Conservation (phyloP, 441 rosid species). For the Pelargonium citronellum region DNA sequence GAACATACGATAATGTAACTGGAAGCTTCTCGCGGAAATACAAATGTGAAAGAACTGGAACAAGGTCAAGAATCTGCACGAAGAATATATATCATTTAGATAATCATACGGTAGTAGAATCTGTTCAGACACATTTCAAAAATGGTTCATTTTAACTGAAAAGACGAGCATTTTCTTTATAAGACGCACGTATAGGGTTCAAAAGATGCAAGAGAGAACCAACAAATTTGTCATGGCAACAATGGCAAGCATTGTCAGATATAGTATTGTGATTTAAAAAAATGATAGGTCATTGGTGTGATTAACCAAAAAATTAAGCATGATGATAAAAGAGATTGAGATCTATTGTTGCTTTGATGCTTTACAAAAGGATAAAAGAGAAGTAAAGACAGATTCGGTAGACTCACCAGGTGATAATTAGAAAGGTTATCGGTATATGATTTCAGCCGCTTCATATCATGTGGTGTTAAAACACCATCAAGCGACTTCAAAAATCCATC, state of each 20-base stretch:
- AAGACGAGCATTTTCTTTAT: not conserved
- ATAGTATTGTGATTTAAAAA: not conserved
- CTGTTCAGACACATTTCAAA: not conserved
- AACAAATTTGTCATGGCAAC: not conserved
- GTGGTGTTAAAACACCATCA: slow-evolving; percentile 43
- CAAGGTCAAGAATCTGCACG: slow-evolving; percentile 57
- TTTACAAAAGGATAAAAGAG: not conserved
- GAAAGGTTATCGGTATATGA: slow-evolving; percentile 71
- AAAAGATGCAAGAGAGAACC: not conserved
- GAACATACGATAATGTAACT: slow-evolving; percentile 61
- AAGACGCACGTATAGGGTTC: not conserved
- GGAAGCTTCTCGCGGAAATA: slow-evolving; percentile 88
- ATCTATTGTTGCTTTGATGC: not conserved
- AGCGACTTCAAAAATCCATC: slow-evolving; percentile 55
- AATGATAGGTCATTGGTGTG: not conserved
- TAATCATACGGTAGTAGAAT: not conserved
- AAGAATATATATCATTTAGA: not conserved
- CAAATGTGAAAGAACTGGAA: slow-evolving; percentile 57
- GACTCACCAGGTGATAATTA: slow-evolving; percentile 63
- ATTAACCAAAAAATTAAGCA: not conserved
- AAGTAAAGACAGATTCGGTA: not conserved
- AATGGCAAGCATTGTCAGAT: too few species aligned
- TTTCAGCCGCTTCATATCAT: slow-evolving; percentile 68
- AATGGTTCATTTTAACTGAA: not conserved
- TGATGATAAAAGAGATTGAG: not conserved